Evolutionary conservation across 345 rosid species (phyloP).

Genomic region (Corchorus capsularis): DNA sequence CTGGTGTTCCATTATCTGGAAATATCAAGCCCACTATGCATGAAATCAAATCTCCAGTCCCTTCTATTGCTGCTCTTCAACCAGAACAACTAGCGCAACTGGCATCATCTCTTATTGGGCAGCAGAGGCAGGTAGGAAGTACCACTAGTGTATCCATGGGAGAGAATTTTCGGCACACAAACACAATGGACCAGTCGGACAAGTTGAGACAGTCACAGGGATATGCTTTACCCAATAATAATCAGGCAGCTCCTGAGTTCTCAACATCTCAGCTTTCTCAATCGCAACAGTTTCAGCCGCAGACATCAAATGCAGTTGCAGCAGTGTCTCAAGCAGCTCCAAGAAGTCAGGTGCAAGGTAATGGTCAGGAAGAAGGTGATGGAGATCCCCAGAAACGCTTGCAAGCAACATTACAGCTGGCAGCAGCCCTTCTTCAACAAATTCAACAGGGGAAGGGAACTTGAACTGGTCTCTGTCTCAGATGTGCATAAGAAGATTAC

Average conservation of each 20-base stretch:
- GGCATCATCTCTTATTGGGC: conserved; percentile 68
- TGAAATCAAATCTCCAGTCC: conserved; percentile 44
- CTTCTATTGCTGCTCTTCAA: conserved; percentile 45
- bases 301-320: conserved; percentile 29
- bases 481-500: too few species aligned
- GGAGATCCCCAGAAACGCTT: conserved; percentile 85
- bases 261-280: conserved; percentile 48
- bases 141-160: conserved; percentile 31
- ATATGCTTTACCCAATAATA: conserved; percentile 39
- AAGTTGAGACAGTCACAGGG: conserved; percentile 36
- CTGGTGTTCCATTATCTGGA: conserved; percentile 37
- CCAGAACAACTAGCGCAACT: conserved; percentile 76
- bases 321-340: conserved; percentile 25
- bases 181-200: conserved; percentile 34
- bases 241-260: conserved; percentile 39
- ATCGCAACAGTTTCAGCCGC: conserved; percentile 53
- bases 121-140: conserved; percentile 51
- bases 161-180: conserved; percentile 36
- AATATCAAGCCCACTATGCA: conserved; percentile 29
- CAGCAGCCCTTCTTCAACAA: conserved; percentile 96
- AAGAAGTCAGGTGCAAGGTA: conserved; percentile 38
- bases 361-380: conserved; percentile 62
- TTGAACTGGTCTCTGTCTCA: conserved; percentile 14
- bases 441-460: conserved; percentile 82
- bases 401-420: conserved; percentile 90